These are phyloP conservation scores for Geosmithia flava DNA, from an alignment of 2,329 filamentous ascomycete genomes.

Conservation along the genomic window DNA sequence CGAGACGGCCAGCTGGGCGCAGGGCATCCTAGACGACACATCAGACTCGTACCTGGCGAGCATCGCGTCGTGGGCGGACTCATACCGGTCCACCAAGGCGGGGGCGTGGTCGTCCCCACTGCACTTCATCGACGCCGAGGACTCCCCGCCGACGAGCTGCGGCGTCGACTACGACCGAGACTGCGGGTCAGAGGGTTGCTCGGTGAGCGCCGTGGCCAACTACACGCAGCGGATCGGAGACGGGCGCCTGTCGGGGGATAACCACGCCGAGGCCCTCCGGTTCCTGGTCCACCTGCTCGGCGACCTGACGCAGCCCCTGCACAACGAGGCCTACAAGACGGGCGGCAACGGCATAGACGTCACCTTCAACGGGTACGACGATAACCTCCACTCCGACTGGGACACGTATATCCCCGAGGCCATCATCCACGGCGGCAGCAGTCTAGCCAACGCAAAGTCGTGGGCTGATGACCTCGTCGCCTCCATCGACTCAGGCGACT, in stretches of 20 bases:
- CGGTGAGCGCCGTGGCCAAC: conserved; percentile 13
- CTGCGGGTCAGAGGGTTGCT: conserved; percentile 10
- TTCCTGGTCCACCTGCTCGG: conserved; percentile 35
- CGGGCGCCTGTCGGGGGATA: conserved; percentile 4
- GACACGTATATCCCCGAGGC: conserved; percentile 44
- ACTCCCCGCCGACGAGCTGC: conserved; percentile 13
- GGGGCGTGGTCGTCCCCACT: conserved; percentile 24
- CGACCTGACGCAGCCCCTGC: conserved; percentile 43
- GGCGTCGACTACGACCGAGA: conserved; percentile 30
- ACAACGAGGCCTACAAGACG: conserved; percentile 35
- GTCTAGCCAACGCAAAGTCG: conserved; percentile 18
- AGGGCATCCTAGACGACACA: conserved; percentile 23
- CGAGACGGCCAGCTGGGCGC: conserved; percentile 17
- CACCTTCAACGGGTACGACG: conserved; percentile 32
- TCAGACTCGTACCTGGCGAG: conserved; percentile 32
- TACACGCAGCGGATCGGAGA: conserved; percentile 12
- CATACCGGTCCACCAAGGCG: conserved; percentile 29
- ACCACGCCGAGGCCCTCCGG: conserved; percentile 9
- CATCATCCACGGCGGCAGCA: conserved; percentile 19
- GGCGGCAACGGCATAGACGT: conserved; percentile 43
- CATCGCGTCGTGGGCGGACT: conserved; percentile 31
- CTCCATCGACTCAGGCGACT: conserved; percentile 23
- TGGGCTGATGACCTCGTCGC: conserved; percentile 22
- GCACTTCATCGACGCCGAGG: conserved; percentile 41
- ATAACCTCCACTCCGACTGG: conserved; percentile 51